Evolutionary conservation across 2,329 filamentous ascomycete genomes (phyloP), one percentile per base, ranked within the genome.

Genomic region (Epichloe gansuensis): DNA sequence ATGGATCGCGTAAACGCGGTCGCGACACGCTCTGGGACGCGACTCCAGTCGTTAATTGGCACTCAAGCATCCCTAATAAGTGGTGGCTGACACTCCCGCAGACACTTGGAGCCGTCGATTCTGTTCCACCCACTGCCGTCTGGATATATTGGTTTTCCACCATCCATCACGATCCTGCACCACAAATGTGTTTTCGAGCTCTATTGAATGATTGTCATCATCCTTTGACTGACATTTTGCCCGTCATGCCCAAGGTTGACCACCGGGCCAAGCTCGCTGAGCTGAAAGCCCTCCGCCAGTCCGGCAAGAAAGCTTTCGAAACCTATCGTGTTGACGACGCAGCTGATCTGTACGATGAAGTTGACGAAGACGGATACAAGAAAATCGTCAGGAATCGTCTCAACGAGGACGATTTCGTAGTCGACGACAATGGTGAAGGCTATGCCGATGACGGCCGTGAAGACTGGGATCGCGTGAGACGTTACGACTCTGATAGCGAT

Each of bases 281-380:
- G 76, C 80, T 97, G 58, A 81, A 81, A 62, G 90, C 88, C 65
- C 80, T 95, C 59, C 86, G 90, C 64, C 82, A 88, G 62, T 82
- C 90, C 51, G 93, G 93, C 70, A 95, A 95, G 76, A 96, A 93
- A 71, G 85, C 85, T 59, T 83, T 95, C 58, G 86, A 90, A 62
- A 82, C 80, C 55, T 98, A 97, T 72, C 76, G 95, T 69, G 81
- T 96, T 56, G 81, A 89, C 61, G 85, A 97, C 57, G 86, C 88
- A 61, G 81, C 85, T 58, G 82, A 88, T 60, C 75, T 98, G 45
- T 98, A 97, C 72, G 93, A 97, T 57, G 91, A 95, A 63, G 90
- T 98, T 47, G 91, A 97, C 64, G 93, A 98, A 63, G 91, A 93
- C 63, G 87, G 88, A 50, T 98, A 98, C 76, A 96, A 96, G 74